Base-by-base conservation (phyloP, 768 basidiomycete species). In the Chalciporus piperatus region DNA sequence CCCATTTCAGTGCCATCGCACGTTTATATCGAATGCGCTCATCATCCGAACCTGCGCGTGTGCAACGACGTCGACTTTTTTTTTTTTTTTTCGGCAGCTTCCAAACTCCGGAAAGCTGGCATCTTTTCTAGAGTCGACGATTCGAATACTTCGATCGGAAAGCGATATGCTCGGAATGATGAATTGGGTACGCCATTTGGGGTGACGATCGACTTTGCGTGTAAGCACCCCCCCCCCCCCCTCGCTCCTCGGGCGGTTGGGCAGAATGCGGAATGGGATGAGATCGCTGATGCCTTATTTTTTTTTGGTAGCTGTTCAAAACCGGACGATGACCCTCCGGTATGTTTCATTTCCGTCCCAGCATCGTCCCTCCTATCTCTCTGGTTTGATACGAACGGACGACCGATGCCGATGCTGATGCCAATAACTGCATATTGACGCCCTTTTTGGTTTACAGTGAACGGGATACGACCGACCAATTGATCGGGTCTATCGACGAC, bases 161-260 rank as follows among this genome's bases (percentile, higher is more conserved):
- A 91, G 74, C 92, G 96, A 13, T 98, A 98, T 72, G 85, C 97
- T 12, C 83, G 97, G 52, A 99, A 98, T 72, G 97, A 99, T 72
- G 97, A 98, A 73, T 81, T 99, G 41, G 97, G 97, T 57, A 98
- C 97, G 27, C 97, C 97, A 2, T 99, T 88, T 70, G 97, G 96
- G 45, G 79, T 96, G 51, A 99, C 97, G 2, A 78, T 98, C 50
- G 96, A 98, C 71, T 98, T 98, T 73, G 97, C 95, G 6, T 84
- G 86, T 88, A 59, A 64, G 82, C 74, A 41, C 2, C 60, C 59
- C 6, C n/a, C n/a, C n/a, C n/a, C n/a, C n/a, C n/a, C n/a, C n/a
- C n/a, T n/a, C n/a, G n/a, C n/a, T n/a, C n/a, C n/a, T n/a, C 9
- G 3, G 3, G 1, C 2, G 12, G 5, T 2, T 8, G 7, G 16